Percentiles rank a stretch among this genome's conserved stretches.
These are phyloP conservation scores for Phlebiopsis gigantea DNA, from an alignment of 768 basidiomycete genomes.

Conservation along the genomic window DNA sequence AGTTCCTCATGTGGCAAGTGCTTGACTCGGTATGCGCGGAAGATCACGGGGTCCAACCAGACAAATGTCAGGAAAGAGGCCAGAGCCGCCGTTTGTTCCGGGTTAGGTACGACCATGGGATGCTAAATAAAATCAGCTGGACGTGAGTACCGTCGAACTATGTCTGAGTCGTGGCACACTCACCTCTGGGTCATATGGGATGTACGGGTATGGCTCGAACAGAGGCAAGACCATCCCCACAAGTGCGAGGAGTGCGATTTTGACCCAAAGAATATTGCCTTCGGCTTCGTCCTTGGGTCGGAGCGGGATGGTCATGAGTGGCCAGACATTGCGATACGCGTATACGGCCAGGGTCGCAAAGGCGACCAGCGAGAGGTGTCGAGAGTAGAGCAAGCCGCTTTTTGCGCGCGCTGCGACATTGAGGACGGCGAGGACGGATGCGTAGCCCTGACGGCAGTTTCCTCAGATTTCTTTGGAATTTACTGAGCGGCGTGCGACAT, in stretches of 20 bases:
- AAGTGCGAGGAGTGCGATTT: slow-evolving; percentile 26
- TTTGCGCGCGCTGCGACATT: not conserved
- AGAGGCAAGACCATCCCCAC: slow-evolving; percentile 22
- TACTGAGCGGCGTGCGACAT: not conserved
- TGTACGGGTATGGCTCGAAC: slow-evolving; percentile 9
- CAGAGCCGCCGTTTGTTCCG: slow-evolving; percentile 22
- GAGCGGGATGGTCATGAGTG: slow-evolving; percentile 30
- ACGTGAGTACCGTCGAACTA: too few species aligned
- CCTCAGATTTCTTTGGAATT: not conserved
- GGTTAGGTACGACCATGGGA: slow-evolving; percentile 12
- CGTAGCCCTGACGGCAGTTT: slow-evolving; percentile 1
- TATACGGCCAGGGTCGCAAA: slow-evolving; percentile 14
- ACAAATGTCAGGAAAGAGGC: slow-evolving; percentile 34
- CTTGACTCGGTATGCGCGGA: slow-evolving; percentile 31
- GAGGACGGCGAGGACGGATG: not conserved
- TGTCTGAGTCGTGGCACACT: too few species aligned
- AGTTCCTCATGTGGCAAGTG: slow-evolving; percentile 37
- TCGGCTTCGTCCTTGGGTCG: slow-evolving; percentile 28
- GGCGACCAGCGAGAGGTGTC: slow-evolving; percentile 11
- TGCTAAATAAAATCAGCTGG: slow-evolving; percentile 13
- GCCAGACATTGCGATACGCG: slow-evolving; percentile 31
- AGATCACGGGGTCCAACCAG: slow-evolving; percentile 48
- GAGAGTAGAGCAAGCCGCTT: not conserved
- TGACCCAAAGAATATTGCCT: slow-evolving; percentile 30
- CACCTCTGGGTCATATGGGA: slow-evolving; percentile 1